These are phyloP conservation scores for Cladorrhinum sp. DNA, from an alignment of 2,329 filamentous ascomycete genomes.

Conservation along the genomic window DNA sequence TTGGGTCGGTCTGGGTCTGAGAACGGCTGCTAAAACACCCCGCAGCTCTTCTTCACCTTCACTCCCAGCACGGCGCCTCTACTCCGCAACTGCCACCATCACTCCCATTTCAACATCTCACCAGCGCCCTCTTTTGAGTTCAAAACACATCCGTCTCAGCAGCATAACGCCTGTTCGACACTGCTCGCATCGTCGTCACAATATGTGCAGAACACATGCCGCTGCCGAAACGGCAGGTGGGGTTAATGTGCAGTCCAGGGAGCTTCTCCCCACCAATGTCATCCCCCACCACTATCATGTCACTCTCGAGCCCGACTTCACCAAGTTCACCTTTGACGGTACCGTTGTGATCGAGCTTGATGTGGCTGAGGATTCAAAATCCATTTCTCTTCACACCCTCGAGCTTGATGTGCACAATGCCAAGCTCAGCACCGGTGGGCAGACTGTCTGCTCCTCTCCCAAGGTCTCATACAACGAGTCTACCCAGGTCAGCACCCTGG, in stretches of 20 bases:
- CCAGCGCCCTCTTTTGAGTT: conserved; percentile 13
- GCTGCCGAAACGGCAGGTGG: conserved; percentile 35
- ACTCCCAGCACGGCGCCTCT: conserved; percentile 18
- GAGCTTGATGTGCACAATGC: conserved; percentile 80
- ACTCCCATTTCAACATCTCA: neutral
- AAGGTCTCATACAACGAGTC: conserved; percentile 71
- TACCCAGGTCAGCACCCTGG: conserved; percentile 77
- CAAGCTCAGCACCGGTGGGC: conserved; percentile 61
- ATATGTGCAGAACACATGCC: conserved; percentile 61
- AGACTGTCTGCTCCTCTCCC: conserved; percentile 57
- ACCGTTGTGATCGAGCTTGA: conserved; percentile 83
- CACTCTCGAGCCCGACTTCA: conserved; percentile 85
- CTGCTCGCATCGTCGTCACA: conserved; percentile 71
- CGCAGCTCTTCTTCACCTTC: conserved; percentile 13
- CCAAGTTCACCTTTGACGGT: conserved; percentile 83
- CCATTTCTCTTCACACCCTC: conserved; percentile 81
- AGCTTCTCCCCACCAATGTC: conserved; percentile 88
- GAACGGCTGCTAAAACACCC: conserved; percentile 11
- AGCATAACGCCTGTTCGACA: conserved; percentile 42
- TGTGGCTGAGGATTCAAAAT: conserved; percentile 77
- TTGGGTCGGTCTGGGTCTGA: neutral
- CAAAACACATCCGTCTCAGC: conserved; percentile 13
- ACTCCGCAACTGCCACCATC: conserved; percentile 15
- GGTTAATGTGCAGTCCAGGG: conserved; percentile 53
- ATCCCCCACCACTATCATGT: conserved; percentile 90